Evolutionary conservation across 106 monocot species (phyloP).

Genomic region (Narthecium ossifragum): DNA sequence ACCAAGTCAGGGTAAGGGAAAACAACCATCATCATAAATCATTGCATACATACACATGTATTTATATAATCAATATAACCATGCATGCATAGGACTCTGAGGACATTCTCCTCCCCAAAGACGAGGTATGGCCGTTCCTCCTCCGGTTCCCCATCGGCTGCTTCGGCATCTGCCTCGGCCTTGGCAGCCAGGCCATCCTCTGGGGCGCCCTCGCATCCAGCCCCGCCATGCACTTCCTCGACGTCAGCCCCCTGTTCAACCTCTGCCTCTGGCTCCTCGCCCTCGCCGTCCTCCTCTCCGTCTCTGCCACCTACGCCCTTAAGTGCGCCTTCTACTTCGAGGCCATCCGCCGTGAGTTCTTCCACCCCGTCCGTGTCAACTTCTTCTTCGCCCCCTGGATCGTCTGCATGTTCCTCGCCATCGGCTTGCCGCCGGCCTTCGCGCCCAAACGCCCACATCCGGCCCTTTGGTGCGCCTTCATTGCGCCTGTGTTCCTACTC

Average conservation of each 20-base stretch:
- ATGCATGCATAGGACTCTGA: constrained; percentile 42
- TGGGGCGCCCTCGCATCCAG: constrained; percentile 59
- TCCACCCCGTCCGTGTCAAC: constrained; percentile 93
- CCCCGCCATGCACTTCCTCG: constrained; percentile 63
- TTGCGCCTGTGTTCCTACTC: constrained; percentile 57
- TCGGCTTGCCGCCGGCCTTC: constrained; percentile 48
- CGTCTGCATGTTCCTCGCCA: constrained; percentile 72
- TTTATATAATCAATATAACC: neutral
- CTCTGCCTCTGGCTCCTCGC: constrained; percentile 65
- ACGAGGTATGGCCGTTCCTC: constrained; percentile 89
- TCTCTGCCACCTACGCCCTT: constrained; percentile 61
- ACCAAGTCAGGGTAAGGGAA: constrained; percentile 89
- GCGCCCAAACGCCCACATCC: constrained; percentile 28
- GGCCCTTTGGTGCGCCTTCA: constrained; percentile 50
- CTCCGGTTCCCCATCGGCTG: constrained; percentile 86
- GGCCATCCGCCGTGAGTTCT: constrained; percentile 88
- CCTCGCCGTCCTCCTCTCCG: constrained; percentile 34
- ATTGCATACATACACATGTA: no score
- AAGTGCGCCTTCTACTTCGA: constrained; percentile 87
- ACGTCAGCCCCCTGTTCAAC: constrained; percentile 55
- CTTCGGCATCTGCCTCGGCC: constrained; percentile 82
- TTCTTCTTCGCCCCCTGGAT: constrained; percentile 99
- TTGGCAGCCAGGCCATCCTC: constrained; percentile 82
- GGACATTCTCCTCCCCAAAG: constrained; percentile 86
- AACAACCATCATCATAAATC: no score